A percentile compares a stretch with the other conserved stretches of the same genome.
Conservation (phyloP, 2,329 filamentous ascomycete species). For the Diaporthe ampelina region DNA sequence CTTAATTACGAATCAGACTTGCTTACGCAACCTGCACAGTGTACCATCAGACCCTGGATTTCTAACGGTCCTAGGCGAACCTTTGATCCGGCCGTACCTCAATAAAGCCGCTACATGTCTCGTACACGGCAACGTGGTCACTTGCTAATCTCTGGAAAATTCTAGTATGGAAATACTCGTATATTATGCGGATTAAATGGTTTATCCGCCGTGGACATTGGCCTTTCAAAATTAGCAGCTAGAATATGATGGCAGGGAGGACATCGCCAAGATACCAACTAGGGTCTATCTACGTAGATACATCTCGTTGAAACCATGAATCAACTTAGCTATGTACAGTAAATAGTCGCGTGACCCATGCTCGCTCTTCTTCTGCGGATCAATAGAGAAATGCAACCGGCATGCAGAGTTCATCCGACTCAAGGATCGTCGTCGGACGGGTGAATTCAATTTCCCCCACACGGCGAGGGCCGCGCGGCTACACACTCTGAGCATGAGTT, state of each 20-base stretch:
- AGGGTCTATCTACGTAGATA: background rate
- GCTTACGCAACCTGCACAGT: conserved; percentile 21
- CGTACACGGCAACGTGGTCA: background rate
- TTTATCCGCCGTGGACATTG: background rate
- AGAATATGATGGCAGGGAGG: background rate
- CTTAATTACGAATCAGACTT: conserved; percentile 1
- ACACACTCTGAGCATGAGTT: background rate
- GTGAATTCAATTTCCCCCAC: background rate
- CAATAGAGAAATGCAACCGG: background rate
- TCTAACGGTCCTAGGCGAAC: background rate
- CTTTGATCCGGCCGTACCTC: too few species aligned
- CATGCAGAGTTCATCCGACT: background rate
- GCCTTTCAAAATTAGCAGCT: background rate
- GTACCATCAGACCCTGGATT: background rate
- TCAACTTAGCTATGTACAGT: too few species aligned
- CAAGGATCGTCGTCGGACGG: background rate
- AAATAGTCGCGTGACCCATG: too few species aligned
- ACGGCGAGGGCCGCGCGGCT: background rate
- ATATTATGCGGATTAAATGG: too few species aligned
- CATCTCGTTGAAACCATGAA: background rate
- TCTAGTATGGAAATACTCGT: background rate
- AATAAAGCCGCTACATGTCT: background rate
- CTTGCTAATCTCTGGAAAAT: background rate
- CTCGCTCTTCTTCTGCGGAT: background rate
- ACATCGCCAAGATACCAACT: background rate